These are phyloP conservation scores for Lippia alba DNA, from an alignment of 305 asterid genomes.

Conservation along the genomic window DNA sequence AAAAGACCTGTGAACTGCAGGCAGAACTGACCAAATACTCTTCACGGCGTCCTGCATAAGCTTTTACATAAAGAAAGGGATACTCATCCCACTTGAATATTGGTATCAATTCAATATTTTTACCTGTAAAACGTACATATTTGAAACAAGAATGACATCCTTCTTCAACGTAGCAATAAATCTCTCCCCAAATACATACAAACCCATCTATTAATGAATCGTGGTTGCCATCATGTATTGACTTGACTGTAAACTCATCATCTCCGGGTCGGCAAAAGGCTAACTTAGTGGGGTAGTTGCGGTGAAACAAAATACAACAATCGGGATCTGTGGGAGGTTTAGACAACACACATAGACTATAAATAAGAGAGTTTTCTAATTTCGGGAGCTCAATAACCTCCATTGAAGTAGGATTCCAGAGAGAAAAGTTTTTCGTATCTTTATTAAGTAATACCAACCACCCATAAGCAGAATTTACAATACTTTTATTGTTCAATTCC, in stretches of 20 bases:
- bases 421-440: not conserved
- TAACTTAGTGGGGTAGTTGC: not conserved
- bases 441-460: constrained; percentile 22
- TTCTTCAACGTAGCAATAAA: not conserved
- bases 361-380: not conserved
- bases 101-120: not conserved
- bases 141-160: not conserved
- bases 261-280: constrained; percentile 27
- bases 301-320: constrained; percentile 5
- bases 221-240: not conserved
- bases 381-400: constrained; percentile 4
- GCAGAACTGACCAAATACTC: not conserved
- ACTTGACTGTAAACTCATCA: not conserved
- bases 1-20: not conserved
- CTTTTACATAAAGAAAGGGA: too few relatives aligned
- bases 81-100: not conserved
- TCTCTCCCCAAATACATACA: not conserved
- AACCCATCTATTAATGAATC: too few relatives aligned
- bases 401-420: constrained; percentile 28
- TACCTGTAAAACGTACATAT: not conserved
- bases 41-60: not conserved
- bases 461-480: constrained; percentile 7
- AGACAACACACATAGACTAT: constrained; percentile 8
- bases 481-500: not conserved
- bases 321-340: constrained; percentile 21